phyloP scores from a whole-genome alignment of 2,329 filamentous ascomycete species.

The Pseudogymnoascus sp. region DNA sequence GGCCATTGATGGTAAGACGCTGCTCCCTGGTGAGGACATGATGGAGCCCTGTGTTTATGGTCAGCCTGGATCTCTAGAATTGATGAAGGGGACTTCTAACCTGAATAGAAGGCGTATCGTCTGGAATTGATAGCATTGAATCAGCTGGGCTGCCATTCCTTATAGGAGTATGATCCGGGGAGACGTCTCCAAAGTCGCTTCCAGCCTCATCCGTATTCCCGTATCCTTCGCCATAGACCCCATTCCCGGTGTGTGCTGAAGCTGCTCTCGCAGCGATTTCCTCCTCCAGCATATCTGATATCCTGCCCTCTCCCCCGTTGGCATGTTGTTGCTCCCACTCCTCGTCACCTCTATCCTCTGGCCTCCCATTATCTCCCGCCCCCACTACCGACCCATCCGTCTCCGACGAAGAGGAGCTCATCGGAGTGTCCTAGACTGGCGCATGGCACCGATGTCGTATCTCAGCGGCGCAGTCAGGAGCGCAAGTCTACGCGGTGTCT shows the following conservation, averaged over 20 bases:
- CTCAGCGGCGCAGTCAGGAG: conserved; percentile 15
- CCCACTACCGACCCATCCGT: conserved; percentile 46
- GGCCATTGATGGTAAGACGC: conserved; percentile 59
- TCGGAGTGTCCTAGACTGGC: conserved; percentile 39
- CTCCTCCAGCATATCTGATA: conserved; percentile 31
- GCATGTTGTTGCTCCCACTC: conserved; percentile 21
- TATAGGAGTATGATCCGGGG: conserved; percentile 43
- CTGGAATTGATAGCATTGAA: conserved; percentile 64
- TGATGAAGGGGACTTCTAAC: conserved; percentile 38
- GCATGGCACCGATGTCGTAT: conserved; percentile 25
- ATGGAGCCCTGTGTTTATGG: conserved; percentile 44
- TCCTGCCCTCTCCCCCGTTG: conserved; percentile 36
- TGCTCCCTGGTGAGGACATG: conserved; percentile 62
- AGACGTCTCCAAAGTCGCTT: conserved; percentile 43
- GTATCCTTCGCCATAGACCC: conserved; percentile 31
- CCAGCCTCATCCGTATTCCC: conserved; percentile 31
- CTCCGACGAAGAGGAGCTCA: conserved; percentile 61
- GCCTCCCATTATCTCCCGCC: conserved; percentile 37
- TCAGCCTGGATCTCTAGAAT: conserved; percentile 24
- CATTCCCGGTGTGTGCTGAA: conserved; percentile 19
- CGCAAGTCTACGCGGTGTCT: neutral
- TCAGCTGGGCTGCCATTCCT: conserved; percentile 58
- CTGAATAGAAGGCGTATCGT: conserved; percentile 77
- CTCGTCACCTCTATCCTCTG: conserved; percentile 19
- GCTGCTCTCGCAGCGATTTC: conserved; percentile 22